These are phyloP conservation scores for Talaromyces atroroseus DNA, from an alignment of 2,329 filamentous ascomycete species.

Conservation along the genomic window DNA sequence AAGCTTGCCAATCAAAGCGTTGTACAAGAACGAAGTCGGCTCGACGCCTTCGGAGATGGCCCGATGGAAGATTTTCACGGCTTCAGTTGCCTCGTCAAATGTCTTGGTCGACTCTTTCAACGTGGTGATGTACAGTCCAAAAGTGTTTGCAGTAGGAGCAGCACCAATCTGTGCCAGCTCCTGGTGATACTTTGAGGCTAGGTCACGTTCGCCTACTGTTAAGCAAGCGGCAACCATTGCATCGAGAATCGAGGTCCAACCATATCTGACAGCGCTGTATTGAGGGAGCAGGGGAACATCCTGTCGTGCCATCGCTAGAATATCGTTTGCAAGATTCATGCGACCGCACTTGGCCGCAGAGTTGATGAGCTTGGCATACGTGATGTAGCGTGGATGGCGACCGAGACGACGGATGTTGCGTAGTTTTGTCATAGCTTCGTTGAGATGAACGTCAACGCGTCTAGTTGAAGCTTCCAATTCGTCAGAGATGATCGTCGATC, in stretches of 20 bases:
- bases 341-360: constrained; percentile 82
- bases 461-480: constrained; percentile 76
- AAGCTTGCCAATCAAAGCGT: constrained; percentile 94
- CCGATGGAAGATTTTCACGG: constrained; percentile 93
- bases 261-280: constrained; percentile 83
- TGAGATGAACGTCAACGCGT: constrained; percentile 65
- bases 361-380: constrained; percentile 90
- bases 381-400: constrained; percentile 90
- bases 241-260: constrained; percentile 94
- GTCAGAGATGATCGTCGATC: constrained; percentile 84
- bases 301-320: constrained; percentile 79
- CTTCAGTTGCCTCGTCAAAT: constrained; percentile 94
- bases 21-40: constrained; percentile 95
- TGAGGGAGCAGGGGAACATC: constrained; percentile 82
- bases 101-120: constrained; percentile 96
- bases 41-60: constrained; percentile 91
- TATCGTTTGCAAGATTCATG: constrained; percentile 74
- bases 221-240: constrained; percentile 93
- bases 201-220: constrained; percentile 69
- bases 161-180: constrained; percentile 86
- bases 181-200: constrained; percentile 83
- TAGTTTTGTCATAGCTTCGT: constrained; percentile 76
- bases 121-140: constrained; percentile 98
- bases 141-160: constrained; percentile 93
- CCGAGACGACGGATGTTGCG: constrained; percentile 90